Conservation (phyloP, 2,329 filamentous ascomycete genomes). For the Sclerotinia subarctica region DNA sequence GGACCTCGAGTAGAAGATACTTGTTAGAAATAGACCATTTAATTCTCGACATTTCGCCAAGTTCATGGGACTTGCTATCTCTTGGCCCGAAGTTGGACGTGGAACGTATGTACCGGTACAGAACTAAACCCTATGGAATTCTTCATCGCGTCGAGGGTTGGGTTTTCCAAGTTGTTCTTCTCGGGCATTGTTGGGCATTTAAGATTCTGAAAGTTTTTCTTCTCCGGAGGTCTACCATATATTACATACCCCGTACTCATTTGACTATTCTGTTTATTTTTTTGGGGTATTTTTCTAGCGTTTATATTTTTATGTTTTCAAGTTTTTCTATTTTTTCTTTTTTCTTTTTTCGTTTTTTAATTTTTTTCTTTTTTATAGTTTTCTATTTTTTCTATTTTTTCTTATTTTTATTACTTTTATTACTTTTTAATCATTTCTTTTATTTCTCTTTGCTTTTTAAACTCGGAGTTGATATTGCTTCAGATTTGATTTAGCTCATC, state of each 20-base stretch:
- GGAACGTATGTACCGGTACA: background rate
- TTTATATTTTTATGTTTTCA: too few relatives aligned
- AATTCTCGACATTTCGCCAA: background rate
- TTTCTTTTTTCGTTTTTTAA: too few relatives aligned
- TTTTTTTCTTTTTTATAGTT: background rate
- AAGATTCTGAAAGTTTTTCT: background rate
- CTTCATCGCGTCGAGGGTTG: background rate
- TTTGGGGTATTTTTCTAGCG: too few relatives aligned
- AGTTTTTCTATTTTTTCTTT: too few relatives aligned
- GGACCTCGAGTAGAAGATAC: too few relatives aligned
- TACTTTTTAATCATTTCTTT: too few relatives aligned
- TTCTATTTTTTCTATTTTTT: too few relatives aligned
- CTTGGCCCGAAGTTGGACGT: background rate
- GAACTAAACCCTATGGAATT: background rate
- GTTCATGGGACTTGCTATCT: background rate
- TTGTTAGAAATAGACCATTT: background rate
- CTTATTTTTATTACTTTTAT: too few relatives aligned
- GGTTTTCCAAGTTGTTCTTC: background rate
- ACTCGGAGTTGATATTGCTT: slow-evolving; percentile 7
- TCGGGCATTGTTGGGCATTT: background rate
- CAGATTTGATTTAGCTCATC: background rate
- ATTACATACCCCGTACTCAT: background rate
- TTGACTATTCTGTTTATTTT: background rate
- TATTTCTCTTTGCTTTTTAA: background rate
- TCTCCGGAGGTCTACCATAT: too few relatives aligned